Base-by-base conservation (phyloP, 179 eudicot genomes). In the Beta lomatogona region DNA sequence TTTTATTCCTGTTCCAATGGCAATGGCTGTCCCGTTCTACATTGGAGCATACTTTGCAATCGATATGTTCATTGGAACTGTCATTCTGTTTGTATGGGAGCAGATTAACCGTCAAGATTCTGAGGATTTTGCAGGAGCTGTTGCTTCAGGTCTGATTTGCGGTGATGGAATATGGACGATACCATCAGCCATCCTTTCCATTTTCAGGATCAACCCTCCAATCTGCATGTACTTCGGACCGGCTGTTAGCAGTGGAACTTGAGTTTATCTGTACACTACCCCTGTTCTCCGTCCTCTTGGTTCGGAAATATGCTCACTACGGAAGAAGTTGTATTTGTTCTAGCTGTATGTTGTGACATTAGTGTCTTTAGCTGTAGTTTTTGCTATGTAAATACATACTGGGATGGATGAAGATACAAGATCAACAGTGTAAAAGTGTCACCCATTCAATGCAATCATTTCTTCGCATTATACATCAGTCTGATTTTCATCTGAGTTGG, bases 121-220 rank as follows among this genome's bases (percentile, higher is more conserved):
- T 0, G 99, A 96, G 80, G 97, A 94, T 79, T 96, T 89, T 80
- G 88, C 94, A 2, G 97, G 93, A 61, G 98, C 99, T 1, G 99
- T 96, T 22, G 99, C 99, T 58, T 96, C 99, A 0, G 99, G 98
- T 48, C 86, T 96, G 85, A 96, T 96, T 77, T 96, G 99, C 64
- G 99, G 99, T 0, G 99, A 96, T 63, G 99, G 99, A 36, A 94
- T 96, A 14, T 96, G 98, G 98, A 94, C 98, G 0, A 90, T 96
- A 65, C 99, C 99, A 0, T 94, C 96, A 0, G 98, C 99, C 31
- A 75, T 96, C 6, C 96, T 96, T 12, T 94, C 99, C 52, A 91
- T 96, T 77, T 87, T 92, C 85, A 93, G 87, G 90, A 79, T 96
- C 76, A 83, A 90, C 76, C 99, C 99, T 0, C 99, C 99, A 14